Percentiles rank a stretch among this genome's conserved stretches.
Evolutionary conservation across 306 rosid species (phyloP).

Genomic region (Rosa persica): DNA sequence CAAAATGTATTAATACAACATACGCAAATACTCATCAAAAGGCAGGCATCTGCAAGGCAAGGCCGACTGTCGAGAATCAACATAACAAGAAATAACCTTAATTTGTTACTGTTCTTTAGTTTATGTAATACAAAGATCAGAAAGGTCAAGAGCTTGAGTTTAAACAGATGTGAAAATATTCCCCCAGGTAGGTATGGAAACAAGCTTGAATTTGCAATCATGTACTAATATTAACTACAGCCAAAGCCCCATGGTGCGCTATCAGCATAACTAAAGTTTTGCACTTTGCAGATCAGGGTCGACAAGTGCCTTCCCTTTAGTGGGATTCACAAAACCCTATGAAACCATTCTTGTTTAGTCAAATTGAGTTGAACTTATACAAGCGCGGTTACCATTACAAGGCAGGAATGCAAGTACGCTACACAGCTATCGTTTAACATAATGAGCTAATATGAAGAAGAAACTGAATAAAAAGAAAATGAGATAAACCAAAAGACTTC

Average conservation of each 20-base stretch:
- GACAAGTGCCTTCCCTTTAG: not conserved
- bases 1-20: not conserved
- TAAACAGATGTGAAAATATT: not conserved
- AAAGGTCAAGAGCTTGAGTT: not conserved
- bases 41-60: no score
- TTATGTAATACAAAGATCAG: not conserved
- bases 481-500: not conserved
- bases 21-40: not conserved
- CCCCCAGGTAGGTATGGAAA: not conserved
- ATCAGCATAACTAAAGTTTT: conserved; percentile 2
- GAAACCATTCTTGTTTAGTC: not conserved
- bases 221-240: not conserved
- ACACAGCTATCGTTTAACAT: not conserved
- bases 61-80: no score
- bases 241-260: not conserved
- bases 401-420: not conserved
- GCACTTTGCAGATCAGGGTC: not conserved
- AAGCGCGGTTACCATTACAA: not conserved
- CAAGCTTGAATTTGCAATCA: not conserved
- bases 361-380: not conserved
- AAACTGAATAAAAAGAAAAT: not conserved
- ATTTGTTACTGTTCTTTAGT: not conserved
- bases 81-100: no score
- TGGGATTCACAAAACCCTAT: not conserved
- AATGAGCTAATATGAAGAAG: not conserved